Evolutionary conservation across 441 rosid genomes (phyloP).

Genomic region (Aleurites moluccanus): DNA sequence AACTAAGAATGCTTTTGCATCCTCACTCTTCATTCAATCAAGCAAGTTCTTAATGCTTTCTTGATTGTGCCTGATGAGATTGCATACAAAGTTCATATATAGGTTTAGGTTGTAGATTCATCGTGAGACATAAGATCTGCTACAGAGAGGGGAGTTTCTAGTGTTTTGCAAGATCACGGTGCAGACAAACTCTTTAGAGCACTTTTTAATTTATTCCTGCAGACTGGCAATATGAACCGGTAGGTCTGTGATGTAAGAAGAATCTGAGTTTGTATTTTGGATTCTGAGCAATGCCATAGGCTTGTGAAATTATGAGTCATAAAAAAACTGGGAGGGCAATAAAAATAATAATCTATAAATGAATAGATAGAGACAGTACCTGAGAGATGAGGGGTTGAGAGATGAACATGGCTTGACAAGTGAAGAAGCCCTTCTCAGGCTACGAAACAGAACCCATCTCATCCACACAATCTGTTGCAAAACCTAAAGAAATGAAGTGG

Average conservation of each 20-base stretch:
- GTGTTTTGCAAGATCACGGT: neutral
- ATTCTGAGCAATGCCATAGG: neutral
- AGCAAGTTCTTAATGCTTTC: neutral
- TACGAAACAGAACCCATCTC: conserved; percentile 9
- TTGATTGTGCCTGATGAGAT: neutral
- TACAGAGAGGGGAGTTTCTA: neutral
- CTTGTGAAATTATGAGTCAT: neutral
- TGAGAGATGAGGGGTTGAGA: neutral
- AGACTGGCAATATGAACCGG: neutral
- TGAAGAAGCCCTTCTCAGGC: conserved; percentile 24
- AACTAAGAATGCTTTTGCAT: conserved; percentile 1
- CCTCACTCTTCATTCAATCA: neutral
- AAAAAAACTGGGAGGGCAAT: neutral
- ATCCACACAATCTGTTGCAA: too few species aligned
- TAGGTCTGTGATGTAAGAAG: neutral
- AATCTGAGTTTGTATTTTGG: neutral
- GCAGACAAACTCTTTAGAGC: too few species aligned
- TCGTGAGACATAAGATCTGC: neutral
- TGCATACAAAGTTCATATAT: neutral
- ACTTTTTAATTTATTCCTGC: neutral
- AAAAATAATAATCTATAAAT: neutral
- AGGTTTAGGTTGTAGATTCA: neutral
- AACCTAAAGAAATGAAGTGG: too few species aligned
- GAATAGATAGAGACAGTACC: neutral
- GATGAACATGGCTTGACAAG: conserved; percentile 15